Percentiles rank a stretch among this genome's conserved stretches.
Evolutionary conservation across 2,329 filamentous ascomycete species (phyloP).

Genomic region (Fusarium sp.): DNA sequence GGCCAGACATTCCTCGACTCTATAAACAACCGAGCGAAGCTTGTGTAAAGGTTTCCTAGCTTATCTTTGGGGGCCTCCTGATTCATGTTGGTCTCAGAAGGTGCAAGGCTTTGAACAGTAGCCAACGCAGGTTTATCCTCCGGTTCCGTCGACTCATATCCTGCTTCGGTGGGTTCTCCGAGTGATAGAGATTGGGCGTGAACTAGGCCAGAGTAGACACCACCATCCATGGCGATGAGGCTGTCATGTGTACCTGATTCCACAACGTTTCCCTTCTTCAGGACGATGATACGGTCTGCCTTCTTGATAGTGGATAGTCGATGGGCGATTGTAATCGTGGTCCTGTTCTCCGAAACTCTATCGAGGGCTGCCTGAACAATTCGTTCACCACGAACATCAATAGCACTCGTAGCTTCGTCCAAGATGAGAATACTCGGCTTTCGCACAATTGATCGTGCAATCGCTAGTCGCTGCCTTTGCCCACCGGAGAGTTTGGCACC

Average conservation of each 20-base stretch:
- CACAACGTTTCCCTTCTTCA: constrained; percentile 77
- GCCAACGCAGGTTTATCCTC: constrained; percentile 58
- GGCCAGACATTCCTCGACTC: constrained; percentile 68
- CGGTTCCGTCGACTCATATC: constrained; percentile 54
- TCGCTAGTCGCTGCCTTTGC: constrained; percentile 85
- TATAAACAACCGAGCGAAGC: constrained; percentile 69
- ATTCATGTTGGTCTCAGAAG: constrained; percentile 51
- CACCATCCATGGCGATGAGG: constrained; percentile 70
- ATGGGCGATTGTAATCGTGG: constrained; percentile 81
- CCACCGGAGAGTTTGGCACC: constrained; percentile 86
- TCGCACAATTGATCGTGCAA: constrained; percentile 80
- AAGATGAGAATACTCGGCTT: constrained; percentile 79
- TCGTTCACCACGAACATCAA: constrained; percentile 66
- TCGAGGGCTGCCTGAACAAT: constrained; percentile 76
- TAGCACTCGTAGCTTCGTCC: constrained; percentile 81
- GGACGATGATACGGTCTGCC: constrained; percentile 82
- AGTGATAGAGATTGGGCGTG: constrained; percentile 71
- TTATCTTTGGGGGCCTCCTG: constrained; percentile 46
- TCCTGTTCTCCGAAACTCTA: constrained; percentile 71
- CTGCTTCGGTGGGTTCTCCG: constrained; percentile 60
- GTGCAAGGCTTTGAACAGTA: constrained; percentile 62
- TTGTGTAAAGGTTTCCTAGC: constrained; percentile 62
- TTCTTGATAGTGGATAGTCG: constrained; percentile 80
- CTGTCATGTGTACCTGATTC: constrained; percentile 83
- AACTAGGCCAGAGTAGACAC: constrained; percentile 78